Percentiles rank a stretch among this genome's conserved stretches.
These are phyloP conservation scores for Asterochloris sp. DNA, from an alignment of 139 green algal genomes.

Conservation along the genomic window DNA sequence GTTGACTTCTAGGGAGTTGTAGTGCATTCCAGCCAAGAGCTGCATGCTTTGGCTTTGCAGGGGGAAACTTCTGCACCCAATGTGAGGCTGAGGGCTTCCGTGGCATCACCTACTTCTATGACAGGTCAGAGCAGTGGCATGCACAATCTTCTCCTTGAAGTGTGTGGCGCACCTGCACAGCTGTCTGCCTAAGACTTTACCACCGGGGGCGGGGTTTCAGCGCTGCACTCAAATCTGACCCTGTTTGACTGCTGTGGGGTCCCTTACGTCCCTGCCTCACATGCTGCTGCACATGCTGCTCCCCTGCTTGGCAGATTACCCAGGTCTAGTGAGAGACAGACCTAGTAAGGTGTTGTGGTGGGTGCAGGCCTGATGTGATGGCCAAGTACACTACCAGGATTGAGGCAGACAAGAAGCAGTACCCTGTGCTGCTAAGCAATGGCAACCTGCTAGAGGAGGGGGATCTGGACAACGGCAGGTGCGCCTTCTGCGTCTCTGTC, in stretches of 20 bases:
- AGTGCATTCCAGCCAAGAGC: too few relatives aligned
- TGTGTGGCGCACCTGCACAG: too few relatives aligned
- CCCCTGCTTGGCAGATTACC: constrained; percentile 63
- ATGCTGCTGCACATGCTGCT: too few relatives aligned
- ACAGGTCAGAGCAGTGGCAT: constrained; percentile 47
- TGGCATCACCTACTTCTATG: constrained; percentile 96
- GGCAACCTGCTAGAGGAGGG: constrained; percentile 91
- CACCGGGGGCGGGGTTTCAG: too few relatives aligned
- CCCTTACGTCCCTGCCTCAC: too few relatives aligned
- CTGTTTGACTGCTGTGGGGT: too few relatives aligned
- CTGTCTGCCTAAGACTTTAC: too few relatives aligned
- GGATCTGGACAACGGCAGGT: constrained; percentile 63
- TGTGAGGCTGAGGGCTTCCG: constrained; percentile 98
- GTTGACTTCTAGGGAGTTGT: too few relatives aligned
- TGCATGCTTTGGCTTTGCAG: constrained; percentile 4
- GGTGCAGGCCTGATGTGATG: constrained; percentile 50
- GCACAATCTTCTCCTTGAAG: too few relatives aligned
- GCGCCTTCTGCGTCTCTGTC: too few relatives aligned
- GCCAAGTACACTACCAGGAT: constrained; percentile 84
- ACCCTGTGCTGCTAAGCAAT: constrained; percentile 96
- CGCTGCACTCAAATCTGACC: too few relatives aligned
- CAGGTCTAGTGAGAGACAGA: too few relatives aligned
- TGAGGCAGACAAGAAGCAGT: constrained; percentile 81
- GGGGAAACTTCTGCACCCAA: constrained; percentile 97
- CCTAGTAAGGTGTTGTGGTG: not conserved